Conservation (phyloP, 495 filamentous ascomycete species). For the Cladorrhinum samala region DNA sequence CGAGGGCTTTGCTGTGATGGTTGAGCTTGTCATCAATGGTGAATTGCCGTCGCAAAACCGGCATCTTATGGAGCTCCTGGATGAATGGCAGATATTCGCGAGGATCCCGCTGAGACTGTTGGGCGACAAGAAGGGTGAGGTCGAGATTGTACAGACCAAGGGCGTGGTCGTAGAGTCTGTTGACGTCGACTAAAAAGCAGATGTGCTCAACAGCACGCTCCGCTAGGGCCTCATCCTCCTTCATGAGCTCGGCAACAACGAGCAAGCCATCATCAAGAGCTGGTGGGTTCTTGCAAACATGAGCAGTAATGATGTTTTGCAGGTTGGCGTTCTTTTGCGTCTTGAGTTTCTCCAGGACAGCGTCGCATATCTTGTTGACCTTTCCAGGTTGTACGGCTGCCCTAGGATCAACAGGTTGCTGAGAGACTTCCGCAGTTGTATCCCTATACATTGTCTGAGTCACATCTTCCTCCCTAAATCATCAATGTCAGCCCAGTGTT, state of each 20-base stretch:
- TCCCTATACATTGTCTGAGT: slow-evolving; percentile 90
- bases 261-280: slow-evolving; percentile 78
- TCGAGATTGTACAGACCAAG: slow-evolving; percentile 89
- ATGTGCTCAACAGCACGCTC: slow-evolving; percentile 91
- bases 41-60: slow-evolving; percentile 62
- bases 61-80: slow-evolving; percentile 71
- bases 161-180: slow-evolving; percentile 85
- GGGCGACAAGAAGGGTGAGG: slow-evolving; percentile 81
- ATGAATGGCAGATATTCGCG: slow-evolving; percentile 94
- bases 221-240: slow-evolving; percentile 57
- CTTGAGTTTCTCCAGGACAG: slow-evolving; percentile 63
- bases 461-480: slow-evolving; percentile 78
- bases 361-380: slow-evolving; percentile 83
- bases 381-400: slow-evolving; percentile 45
- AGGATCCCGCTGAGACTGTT: slow-evolving; percentile 93
- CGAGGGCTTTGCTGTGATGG: slow-evolving; percentile 68
- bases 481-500: neutral
- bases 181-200: slow-evolving; percentile 91
- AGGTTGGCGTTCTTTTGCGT: slow-evolving; percentile 60
- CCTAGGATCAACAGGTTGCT: slow-evolving; percentile 8
- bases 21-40: slow-evolving; percentile 83
- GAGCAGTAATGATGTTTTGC: slow-evolving; percentile 89
- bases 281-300: slow-evolving; percentile 87
- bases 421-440: slow-evolving; percentile 44
- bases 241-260: slow-evolving; percentile 71